Conservation (phyloP, 208 protist genomes). For the Acanthamoeba triangularis region DNA sequence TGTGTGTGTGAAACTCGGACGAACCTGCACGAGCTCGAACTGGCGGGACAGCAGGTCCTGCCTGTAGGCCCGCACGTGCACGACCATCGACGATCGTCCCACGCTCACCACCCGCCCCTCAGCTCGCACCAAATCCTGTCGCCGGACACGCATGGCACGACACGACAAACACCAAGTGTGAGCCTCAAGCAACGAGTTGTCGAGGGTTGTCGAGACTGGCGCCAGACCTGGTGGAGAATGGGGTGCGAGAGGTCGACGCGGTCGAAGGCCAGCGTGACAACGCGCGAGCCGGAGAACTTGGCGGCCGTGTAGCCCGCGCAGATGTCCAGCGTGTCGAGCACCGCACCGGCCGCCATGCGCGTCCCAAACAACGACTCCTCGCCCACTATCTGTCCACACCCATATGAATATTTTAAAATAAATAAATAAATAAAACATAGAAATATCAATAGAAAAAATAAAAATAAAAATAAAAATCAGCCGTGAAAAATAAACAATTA, state of each 20-base stretch:
- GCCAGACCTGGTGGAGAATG: constrained; percentile 50
- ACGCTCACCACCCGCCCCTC: constrained; percentile 70
- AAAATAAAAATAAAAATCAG: not conserved
- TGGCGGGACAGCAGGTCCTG: constrained; percentile 54
- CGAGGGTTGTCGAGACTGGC: not conserved
- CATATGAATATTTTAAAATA: not conserved
- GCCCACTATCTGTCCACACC: constrained; percentile 14
- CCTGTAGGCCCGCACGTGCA: constrained; percentile 34
- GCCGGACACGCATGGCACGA: not conserved
- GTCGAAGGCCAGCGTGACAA: constrained; percentile 71
- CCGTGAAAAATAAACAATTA: too few relatives aligned
- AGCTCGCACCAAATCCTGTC: constrained; percentile 39
- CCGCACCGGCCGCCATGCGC: constrained; percentile 7
- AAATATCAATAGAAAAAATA: not conserved
- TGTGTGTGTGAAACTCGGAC: too few relatives aligned
- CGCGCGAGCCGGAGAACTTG: constrained; percentile 51
- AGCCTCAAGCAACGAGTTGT: not conserved
- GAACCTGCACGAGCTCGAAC: constrained; percentile 53
- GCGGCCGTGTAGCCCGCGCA: constrained; percentile 42
- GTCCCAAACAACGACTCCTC: constrained; percentile 62
- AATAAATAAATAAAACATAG: too few relatives aligned
- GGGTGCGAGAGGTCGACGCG: constrained; percentile 63
- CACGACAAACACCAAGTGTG: not conserved
- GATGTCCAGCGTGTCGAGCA: constrained; percentile 34
- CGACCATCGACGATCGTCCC: constrained; percentile 51